These are phyloP conservation scores for Suhomyces faveliae DNA, from an alignment of 805 yeast genomes.

Conservation along the genomic window DNA sequence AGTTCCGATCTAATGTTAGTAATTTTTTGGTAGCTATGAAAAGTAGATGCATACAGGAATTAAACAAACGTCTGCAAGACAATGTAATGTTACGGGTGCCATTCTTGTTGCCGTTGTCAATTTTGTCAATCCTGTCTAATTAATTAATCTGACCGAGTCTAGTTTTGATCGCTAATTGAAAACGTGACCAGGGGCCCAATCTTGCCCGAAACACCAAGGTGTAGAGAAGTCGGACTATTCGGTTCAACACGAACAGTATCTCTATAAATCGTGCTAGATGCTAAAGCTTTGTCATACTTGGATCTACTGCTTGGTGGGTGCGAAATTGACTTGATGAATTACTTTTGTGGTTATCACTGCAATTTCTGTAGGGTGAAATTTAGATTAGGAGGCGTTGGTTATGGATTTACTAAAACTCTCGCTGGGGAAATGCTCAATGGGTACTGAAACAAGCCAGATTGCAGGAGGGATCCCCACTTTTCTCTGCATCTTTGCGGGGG, in stretches of 20 bases:
- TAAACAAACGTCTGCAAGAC: slow-evolving; percentile 83
- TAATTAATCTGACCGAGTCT: no score
- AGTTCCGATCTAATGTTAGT: slow-evolving; percentile 63
- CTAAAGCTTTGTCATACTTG: no score
- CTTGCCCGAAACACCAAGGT: not conserved
- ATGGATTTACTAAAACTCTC: not conserved
- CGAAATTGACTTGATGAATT: not conserved
- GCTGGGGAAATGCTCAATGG: not conserved
- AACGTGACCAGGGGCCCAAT: not conserved
- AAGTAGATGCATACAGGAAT: slow-evolving; percentile 58
- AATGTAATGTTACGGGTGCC: slow-evolving; percentile 46
- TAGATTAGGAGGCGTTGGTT: not conserved
- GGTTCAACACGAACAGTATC: no score
- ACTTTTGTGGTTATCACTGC: no score
- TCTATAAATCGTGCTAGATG: no score
- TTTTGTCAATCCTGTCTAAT: not conserved
- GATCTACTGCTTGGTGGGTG: not conserved
- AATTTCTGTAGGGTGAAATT: not conserved
- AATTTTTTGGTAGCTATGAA: not conserved
- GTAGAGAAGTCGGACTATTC: not conserved
- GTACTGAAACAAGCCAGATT: not conserved
- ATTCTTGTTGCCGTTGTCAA: slow-evolving; percentile 4
- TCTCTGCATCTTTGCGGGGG: not conserved
- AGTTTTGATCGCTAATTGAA: not conserved
- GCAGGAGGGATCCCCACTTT: not conserved